Percentiles rank a stretch among this genome's conserved stretches.
These are phyloP conservation scores for Beauveria medogensis DNA, from an alignment of 2,329 filamentous ascomycete genomes.

Conservation along the genomic window DNA sequence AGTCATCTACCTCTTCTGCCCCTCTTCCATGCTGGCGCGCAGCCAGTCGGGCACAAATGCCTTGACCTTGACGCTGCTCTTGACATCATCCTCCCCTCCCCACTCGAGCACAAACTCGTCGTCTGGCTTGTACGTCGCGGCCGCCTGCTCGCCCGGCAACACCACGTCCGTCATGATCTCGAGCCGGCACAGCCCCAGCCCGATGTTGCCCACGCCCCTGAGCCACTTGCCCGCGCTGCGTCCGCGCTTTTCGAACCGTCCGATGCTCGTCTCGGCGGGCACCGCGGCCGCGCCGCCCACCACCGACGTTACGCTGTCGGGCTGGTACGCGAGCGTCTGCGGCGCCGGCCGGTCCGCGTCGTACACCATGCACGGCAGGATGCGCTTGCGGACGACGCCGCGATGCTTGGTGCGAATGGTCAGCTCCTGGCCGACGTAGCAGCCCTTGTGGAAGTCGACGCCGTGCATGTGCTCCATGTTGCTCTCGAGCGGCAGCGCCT, in stretches of 20 bases:
- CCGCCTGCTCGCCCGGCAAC: constrained; percentile 59
- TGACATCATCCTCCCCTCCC: constrained; percentile 33
- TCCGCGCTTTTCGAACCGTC: constrained; percentile 45
- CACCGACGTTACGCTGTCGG: constrained; percentile 20
- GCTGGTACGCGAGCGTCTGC: constrained; percentile 39
- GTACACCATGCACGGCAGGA: constrained; percentile 75
- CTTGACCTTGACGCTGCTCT: constrained; percentile 48
- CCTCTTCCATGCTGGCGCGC: constrained; percentile 31
- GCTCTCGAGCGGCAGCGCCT: constrained; percentile 74
- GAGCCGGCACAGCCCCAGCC: constrained; percentile 76
- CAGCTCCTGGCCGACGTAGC: constrained; percentile 93
- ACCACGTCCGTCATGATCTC: constrained; percentile 82
- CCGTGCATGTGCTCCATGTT: constrained; percentile 82
- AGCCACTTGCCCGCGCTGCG: constrained; percentile 78
- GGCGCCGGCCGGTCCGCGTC: constrained; percentile 31
- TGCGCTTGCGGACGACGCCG: constrained; percentile 83
- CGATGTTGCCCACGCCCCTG: constrained; percentile 72
- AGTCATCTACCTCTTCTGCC: neutral
- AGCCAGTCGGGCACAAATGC: constrained; percentile 81
- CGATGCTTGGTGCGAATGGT: constrained; percentile 93
- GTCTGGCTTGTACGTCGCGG: constrained; percentile 51
- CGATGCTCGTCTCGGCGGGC: constrained; percentile 41
- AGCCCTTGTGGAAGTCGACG: constrained; percentile 91
- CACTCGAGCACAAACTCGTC: constrained; percentile 55
- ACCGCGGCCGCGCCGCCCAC: constrained; percentile 28